A percentile compares a stretch with the other conserved stretches of the same genome.
These are phyloP conservation scores for Ganoderma boninense DNA, from an alignment of 1,284 basidiomycete genomes.

Conservation along the genomic window DNA sequence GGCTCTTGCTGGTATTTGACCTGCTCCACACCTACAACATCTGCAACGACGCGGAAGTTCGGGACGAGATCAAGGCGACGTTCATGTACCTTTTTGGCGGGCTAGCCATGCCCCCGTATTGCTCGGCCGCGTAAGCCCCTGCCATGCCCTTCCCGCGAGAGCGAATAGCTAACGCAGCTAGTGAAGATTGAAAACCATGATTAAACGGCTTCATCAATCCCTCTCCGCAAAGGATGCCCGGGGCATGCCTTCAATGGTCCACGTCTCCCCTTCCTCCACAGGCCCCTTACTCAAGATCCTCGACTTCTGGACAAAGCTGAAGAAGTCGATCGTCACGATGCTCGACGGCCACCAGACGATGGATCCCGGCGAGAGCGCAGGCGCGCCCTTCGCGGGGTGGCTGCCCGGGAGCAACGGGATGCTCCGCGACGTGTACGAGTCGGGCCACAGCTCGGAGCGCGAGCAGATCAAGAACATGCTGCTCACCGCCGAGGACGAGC, in stretches of 20 bases:
- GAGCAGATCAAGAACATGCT: slow-evolving; percentile 12
- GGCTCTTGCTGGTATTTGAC: slow-evolving; percentile 35
- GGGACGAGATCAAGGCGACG: slow-evolving; percentile 17
- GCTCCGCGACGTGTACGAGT: slow-evolving; percentile 6
- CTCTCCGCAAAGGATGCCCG: not conserved
- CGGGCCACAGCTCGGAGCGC: slow-evolving; percentile 6
- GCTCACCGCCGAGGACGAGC: not conserved
- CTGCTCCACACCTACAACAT: slow-evolving; percentile 25
- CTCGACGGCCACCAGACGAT: not conserved
- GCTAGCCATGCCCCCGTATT: slow-evolving; percentile 18
- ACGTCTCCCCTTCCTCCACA: not conserved
- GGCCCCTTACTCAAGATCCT: slow-evolving; percentile 5
- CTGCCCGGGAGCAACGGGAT: not conserved
- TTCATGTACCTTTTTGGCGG: slow-evolving; percentile 22
- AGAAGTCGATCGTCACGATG: slow-evolving; percentile 16
- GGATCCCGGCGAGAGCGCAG: not conserved
- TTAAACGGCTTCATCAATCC: not conserved
- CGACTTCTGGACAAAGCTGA: slow-evolving; percentile 19
- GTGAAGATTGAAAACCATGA: not conserved
- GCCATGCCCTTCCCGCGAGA: not conserved
- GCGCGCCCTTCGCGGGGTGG: not conserved
- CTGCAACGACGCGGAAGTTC: not conserved
- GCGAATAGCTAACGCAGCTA: not conserved
- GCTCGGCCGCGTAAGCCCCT: slow-evolving; percentile 11
- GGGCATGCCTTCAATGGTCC: not conserved